phyloP scores from a whole-genome alignment of 2,329 filamentous ascomycete species.

The Scytalidium sp. region DNA sequence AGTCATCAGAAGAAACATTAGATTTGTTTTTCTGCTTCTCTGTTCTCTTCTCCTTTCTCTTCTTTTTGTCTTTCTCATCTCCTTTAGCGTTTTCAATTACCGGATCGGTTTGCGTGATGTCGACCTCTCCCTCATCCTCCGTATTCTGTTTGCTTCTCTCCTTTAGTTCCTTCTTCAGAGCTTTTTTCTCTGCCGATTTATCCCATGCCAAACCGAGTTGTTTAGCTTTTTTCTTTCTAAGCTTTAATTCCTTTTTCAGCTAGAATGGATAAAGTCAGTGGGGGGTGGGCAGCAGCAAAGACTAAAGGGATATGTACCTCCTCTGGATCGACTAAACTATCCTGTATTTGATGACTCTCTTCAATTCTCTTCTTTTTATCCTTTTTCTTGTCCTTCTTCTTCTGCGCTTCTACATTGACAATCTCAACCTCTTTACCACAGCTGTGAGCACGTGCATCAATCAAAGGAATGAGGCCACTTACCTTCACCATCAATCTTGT shows the following conservation, averaged over 20 bases:
- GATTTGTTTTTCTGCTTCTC: slow-evolving; percentile 7
- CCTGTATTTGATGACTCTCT: slow-evolving; percentile 21
- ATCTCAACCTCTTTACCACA: slow-evolving; percentile 1
- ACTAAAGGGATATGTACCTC: neutral
- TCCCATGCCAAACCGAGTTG: slow-evolving; percentile 20
- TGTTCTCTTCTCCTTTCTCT: slow-evolving; percentile 15
- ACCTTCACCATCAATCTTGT: too few species aligned
- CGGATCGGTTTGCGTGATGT: neutral
- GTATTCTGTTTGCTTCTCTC: slow-evolving; percentile 16
- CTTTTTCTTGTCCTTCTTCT: slow-evolving; percentile 23
- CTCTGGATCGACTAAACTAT: slow-evolving; percentile 11
- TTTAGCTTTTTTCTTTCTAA: slow-evolving; percentile 17
- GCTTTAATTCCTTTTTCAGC: slow-evolving; percentile 24
- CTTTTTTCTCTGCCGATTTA: neutral
- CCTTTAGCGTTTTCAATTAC: slow-evolving; percentile 6
- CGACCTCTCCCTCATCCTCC: slow-evolving; percentile 12
- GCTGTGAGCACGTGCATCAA: too few species aligned
- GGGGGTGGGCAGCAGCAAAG: too few species aligned
- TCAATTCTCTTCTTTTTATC: slow-evolving; percentile 24
- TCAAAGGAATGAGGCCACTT: too few species aligned
- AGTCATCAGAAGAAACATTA: slow-evolving; percentile 3
- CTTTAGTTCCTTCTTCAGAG: neutral
- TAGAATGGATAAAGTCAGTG: neutral
- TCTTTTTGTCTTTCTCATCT: slow-evolving; percentile 12
- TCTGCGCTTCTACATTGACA: slow-evolving; percentile 11